Base-by-base conservation (phyloP, 495 filamentous ascomycete species). In the Halenospora varia region DNA sequence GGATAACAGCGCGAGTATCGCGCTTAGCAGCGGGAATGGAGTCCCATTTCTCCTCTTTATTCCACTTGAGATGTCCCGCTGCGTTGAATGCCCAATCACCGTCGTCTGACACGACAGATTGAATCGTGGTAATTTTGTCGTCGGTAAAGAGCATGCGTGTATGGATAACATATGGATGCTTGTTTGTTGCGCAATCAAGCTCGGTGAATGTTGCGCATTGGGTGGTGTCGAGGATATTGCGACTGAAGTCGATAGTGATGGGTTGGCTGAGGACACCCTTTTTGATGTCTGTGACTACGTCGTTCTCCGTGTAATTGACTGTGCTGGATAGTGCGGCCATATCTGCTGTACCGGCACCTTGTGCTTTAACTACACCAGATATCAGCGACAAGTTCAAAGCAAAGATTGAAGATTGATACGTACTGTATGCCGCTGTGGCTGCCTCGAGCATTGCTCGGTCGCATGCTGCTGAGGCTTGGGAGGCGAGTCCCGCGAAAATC, bases 201-300 rank as follows among this genome's bases (percentile, higher is more conserved):
- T 76, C 72, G 2, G 70, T 73, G 64, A 68, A 73, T 29, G 72
- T 70, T 4, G 72, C 71, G 61, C 74, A 78, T 48, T 66, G 59
- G 10, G 63, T 60, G 1, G 67, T 70, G 66, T 78, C 75, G 64
- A 69, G 60, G 15, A 70, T 62, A 52, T 61, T 72, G 54, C 71
- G 68, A 60, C 64, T 72, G 55, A 70, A 67, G 56, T 69, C 67
- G 65, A 78, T 68, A 2, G 60, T 73, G 24, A 74, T 60, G 4
- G 73, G 55, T 45, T 66, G 57, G 47, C 62, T 56, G 19, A 78
- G 63, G 20, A 73, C 56, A 4, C 70, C 68, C 10, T 40, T 62
- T 50, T 49, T 59, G 51, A 73, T 56, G 49, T 64, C 60, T 25
- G 50, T 56, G 2, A 60, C 22, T 9, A 40, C 42, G 53, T 68